Conservation (phyloP, 768 basidiomycete species). For the Grammothele lineata region DNA sequence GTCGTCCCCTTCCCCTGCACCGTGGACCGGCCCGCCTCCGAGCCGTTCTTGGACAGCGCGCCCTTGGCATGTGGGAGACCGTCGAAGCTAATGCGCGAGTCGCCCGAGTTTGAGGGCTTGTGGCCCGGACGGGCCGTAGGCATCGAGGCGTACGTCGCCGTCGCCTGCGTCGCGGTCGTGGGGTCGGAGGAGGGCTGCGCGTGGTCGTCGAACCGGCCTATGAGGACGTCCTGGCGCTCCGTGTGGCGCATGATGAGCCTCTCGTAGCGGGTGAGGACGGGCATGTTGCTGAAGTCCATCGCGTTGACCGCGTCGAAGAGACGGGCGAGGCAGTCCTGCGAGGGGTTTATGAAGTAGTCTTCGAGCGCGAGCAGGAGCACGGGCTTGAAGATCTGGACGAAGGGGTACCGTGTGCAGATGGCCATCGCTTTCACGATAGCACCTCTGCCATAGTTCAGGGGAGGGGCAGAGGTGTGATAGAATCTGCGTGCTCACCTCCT, state of each 20-base stretch:
- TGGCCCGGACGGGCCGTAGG: constrained; percentile 4
- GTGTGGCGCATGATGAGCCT: constrained; percentile 86
- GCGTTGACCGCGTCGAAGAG: constrained; percentile 93
- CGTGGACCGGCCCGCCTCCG: constrained; percentile 33
- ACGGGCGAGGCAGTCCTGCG: constrained; percentile 83
- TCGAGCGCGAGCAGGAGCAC: constrained; percentile 91
- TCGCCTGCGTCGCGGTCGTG: constrained; percentile 11
- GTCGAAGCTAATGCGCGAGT: constrained; percentile 68
- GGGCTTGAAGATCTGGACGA: constrained; percentile 97
- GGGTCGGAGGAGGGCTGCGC: constrained; percentile 15
- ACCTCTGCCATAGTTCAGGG: constrained; percentile 48
- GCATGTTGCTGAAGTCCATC: constrained; percentile 80
- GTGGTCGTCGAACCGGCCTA: constrained; percentile 67
- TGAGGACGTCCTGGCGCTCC: constrained; percentile 89
- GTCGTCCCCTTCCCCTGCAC: constrained; percentile 34
- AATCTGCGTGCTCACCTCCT: constrained; percentile 50
- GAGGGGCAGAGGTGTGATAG: background rate
- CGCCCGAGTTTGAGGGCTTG: constrained; percentile 26
- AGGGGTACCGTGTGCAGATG: constrained; percentile 89
- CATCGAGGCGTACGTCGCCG: background rate
- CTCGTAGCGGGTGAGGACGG: constrained; percentile 74
- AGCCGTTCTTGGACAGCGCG: constrained; percentile 10
- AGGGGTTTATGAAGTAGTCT: constrained; percentile 88
- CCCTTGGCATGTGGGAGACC: constrained; percentile 49
- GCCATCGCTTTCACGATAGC: constrained; percentile 94